Evolutionary conservation across 768 basidiomycete species (phyloP).

Genomic region (Lentinula guzmanii): DNA sequence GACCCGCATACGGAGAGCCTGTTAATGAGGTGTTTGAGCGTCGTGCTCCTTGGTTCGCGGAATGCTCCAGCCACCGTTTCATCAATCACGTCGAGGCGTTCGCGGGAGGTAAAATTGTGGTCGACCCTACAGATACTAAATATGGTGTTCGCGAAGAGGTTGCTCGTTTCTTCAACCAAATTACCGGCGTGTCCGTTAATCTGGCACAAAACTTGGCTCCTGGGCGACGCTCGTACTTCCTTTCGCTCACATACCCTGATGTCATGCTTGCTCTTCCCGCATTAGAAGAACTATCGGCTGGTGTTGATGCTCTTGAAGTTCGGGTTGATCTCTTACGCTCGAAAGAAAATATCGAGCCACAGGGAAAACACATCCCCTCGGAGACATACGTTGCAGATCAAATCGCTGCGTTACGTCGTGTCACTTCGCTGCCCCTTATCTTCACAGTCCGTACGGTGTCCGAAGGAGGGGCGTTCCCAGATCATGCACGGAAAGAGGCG

Average conservation of each 20-base stretch:
- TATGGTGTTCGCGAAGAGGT: slow-evolving; percentile 55
- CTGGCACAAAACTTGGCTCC: slow-evolving; percentile 43
- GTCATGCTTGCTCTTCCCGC: slow-evolving; percentile 59
- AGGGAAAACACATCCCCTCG: slow-evolving; percentile 56
- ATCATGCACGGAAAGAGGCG: slow-evolving; percentile 64
- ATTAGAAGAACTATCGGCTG: slow-evolving; percentile 70
- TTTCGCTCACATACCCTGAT: slow-evolving; percentile 90
- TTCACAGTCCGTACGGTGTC: slow-evolving; percentile 85
- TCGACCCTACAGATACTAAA: slow-evolving; percentile 10
- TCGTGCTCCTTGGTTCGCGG: slow-evolving; percentile 80
- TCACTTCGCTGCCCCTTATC: slow-evolving; percentile 79
- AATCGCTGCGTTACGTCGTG: slow-evolving; percentile 69
- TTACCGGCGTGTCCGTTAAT: slow-evolving; percentile 70
- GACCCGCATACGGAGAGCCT: slow-evolving; percentile 88
- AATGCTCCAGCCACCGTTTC: slow-evolving; percentile 80
- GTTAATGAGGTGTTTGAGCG: slow-evolving; percentile 80
- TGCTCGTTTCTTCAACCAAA: slow-evolving; percentile 81
- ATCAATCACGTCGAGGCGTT: slow-evolving; percentile 57
- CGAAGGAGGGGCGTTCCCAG: slow-evolving; percentile 91
- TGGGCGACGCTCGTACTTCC: slow-evolving; percentile 80
- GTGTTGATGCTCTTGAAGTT: slow-evolving; percentile 91
- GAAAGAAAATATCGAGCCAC: slow-evolving; percentile 34
- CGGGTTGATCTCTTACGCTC: slow-evolving; percentile 82
- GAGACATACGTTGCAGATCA: slow-evolving; percentile 73
- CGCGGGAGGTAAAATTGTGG: slow-evolving; percentile 14